phyloP scores from a whole-genome alignment of 208 protist species.

The Balamuthia mandrillaris region DNA sequence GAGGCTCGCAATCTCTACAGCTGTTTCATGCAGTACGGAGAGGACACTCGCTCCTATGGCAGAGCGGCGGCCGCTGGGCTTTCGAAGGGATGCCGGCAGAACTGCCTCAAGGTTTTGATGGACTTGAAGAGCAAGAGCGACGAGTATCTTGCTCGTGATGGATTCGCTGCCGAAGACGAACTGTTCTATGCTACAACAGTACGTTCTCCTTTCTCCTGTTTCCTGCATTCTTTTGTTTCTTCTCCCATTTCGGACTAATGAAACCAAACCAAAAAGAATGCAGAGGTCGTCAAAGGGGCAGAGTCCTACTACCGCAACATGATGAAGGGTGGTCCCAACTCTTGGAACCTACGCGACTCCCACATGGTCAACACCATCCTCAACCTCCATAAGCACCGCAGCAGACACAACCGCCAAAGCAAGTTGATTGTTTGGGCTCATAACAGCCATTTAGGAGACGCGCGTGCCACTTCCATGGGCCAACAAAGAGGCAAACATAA shows the following conservation, averaged over 20 bases:
- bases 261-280: conserved; percentile 25
- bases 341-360: conserved; percentile 14
- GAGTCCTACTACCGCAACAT: conserved; percentile 20
- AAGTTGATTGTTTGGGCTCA: conserved; percentile 46
- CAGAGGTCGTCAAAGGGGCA: conserved; percentile 3
- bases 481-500: not conserved
- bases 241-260: conserved; percentile 12
- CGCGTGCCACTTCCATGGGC: not conserved
- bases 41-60: not conserved
- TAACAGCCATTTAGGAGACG: conserved; percentile 46
- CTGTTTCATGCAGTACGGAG: not conserved
- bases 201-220: not conserved
- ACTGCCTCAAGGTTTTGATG: not conserved
- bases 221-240: not conserved
- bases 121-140: not conserved
- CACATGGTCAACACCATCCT: conserved; percentile 26
- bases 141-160: not conserved
- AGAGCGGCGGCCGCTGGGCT: not conserved
- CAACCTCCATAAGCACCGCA: conserved; percentile 20
- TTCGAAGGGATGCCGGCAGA: not conserved
- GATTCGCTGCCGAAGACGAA: not conserved
- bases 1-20: not conserved
- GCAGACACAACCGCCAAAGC: not conserved
- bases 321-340: conserved; percentile 1
- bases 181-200: not conserved